Evolutionary conservation across 2,329 filamentous ascomycete species (phyloP).

Genomic region (Cercospora brassicicola): DNA sequence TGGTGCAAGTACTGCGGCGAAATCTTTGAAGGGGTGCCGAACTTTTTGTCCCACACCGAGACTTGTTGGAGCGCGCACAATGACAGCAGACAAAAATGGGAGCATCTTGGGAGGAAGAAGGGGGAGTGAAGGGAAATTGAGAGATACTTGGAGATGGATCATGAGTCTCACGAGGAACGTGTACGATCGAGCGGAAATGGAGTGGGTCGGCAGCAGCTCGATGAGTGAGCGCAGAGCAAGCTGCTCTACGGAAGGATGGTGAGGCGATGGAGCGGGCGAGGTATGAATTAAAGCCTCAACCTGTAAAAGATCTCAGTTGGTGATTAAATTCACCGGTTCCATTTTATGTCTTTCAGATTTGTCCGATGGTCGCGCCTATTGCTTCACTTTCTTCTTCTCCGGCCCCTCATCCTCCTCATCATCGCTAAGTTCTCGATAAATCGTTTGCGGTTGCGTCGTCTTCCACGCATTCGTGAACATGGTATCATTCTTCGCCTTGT

Average conservation of each 20-base stretch:
- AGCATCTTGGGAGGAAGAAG: neutral
- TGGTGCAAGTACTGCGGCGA: neutral
- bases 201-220: too few species aligned
- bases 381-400: slow-evolving; percentile 51
- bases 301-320: neutral
- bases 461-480: slow-evolving; percentile 94
- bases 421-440: slow-evolving; percentile 85
- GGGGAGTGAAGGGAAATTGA: too few species aligned
- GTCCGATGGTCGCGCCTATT: slow-evolving; percentile 2
- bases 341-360: neutral
- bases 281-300: too few species aligned
- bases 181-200: too few species aligned
- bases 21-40: neutral
- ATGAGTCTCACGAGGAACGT: too few species aligned
- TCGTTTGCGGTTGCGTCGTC: slow-evolving; percentile 84
- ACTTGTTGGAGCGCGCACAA: neutral
- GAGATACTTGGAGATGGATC: too few species aligned
- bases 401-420: slow-evolving; percentile 71
- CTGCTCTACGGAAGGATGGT: neutral
- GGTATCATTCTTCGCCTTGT: slow-evolving; percentile 87
- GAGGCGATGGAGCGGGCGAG: neutral
- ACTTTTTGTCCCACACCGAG: neutral
- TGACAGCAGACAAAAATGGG: neutral
- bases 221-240: too few species aligned
- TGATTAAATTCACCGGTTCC: neutral